Conservation (phyloP, 805 yeast species). For the Metschnikowia gelsemii region DNA sequence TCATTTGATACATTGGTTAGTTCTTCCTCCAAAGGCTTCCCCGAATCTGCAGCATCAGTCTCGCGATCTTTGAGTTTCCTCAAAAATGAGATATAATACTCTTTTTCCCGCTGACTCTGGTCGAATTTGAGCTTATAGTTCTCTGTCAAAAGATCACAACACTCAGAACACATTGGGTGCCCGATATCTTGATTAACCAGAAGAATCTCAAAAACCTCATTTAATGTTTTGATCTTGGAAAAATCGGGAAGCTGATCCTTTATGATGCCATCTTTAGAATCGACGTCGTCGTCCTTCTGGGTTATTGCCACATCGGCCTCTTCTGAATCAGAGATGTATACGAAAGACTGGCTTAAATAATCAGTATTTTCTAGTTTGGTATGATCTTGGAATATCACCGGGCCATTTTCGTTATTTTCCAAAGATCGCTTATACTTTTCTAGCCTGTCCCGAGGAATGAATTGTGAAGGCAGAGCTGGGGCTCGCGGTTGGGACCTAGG, state of each 20-base stretch:
- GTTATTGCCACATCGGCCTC: constrained; percentile 18
- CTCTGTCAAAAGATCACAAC: constrained; percentile 65
- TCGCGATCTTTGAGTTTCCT: constrained; percentile 54
- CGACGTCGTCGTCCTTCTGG: constrained; percentile 9
- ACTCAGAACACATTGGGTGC: constrained; percentile 83
- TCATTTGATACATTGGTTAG: constrained; percentile 28
- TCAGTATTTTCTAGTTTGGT: background rate
- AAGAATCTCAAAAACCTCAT: constrained; percentile 67
- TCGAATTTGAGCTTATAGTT: constrained; percentile 70
- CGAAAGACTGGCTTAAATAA: constrained; percentile 14
- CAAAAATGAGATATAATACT: constrained; percentile 69
- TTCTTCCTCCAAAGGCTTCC: constrained; percentile 7
- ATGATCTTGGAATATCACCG: background rate
- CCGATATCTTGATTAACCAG: constrained; percentile 72
- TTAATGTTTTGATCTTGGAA: constrained; percentile 49
- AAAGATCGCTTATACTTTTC: constrained; percentile 22
- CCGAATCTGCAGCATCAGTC: constrained; percentile 35
- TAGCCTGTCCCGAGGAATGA: constrained; percentile 41
- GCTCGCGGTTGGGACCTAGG: constrained; percentile 18
- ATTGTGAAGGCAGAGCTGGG: constrained; percentile 29
- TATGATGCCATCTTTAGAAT: background rate
- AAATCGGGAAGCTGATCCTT: constrained; percentile 21
- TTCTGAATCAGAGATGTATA: constrained; percentile 22
- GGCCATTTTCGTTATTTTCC: background rate
- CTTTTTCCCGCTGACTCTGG: constrained; percentile 72